phyloP scores from a whole-genome alignment of 345 rosid species.

The Linum trigynum region DNA sequence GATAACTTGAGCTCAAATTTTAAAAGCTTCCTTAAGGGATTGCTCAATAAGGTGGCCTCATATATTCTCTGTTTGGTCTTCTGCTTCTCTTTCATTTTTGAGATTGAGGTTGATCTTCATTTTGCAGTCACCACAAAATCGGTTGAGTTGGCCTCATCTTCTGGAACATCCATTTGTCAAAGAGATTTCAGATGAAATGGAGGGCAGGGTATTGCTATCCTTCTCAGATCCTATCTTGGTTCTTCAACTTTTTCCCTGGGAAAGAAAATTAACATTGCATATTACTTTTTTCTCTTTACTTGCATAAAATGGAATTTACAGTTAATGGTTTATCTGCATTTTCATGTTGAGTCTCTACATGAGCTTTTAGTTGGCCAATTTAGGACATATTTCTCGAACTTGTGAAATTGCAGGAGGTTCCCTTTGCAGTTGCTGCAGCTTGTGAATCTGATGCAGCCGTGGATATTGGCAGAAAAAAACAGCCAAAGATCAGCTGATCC shows the following conservation, averaged over 20 bases:
- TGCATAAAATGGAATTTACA: not conserved
- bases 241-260: not conserved
- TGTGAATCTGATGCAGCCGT: constrained; percentile 22
- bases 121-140: constrained; percentile 77
- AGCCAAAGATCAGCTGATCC: constrained; percentile 37
- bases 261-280: too few relatives aligned
- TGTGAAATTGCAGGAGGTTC: constrained; percentile 35
- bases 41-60: constrained; percentile 71
- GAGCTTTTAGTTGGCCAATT: not conserved
- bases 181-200: constrained; percentile 54
- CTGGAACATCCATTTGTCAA: constrained; percentile 91
- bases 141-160: constrained; percentile 90
- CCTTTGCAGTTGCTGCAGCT: constrained; percentile 28
- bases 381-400: not conserved
- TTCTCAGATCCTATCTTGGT: not conserved
- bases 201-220: constrained; percentile 47
- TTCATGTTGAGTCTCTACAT: not conserved
- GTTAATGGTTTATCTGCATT: not conserved
- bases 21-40: constrained; percentile 84
- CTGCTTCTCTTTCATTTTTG: not conserved
- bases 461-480: constrained; percentile 38
- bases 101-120: not conserved
- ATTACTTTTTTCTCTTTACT: not conserved
- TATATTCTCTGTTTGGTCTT: constrained; percentile 6
- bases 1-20: constrained; percentile 80